These are phyloP conservation scores for Cryptosporidium tyzzeri DNA, from an alignment of 169 alveolate species.

Conservation along the genomic window DNA sequence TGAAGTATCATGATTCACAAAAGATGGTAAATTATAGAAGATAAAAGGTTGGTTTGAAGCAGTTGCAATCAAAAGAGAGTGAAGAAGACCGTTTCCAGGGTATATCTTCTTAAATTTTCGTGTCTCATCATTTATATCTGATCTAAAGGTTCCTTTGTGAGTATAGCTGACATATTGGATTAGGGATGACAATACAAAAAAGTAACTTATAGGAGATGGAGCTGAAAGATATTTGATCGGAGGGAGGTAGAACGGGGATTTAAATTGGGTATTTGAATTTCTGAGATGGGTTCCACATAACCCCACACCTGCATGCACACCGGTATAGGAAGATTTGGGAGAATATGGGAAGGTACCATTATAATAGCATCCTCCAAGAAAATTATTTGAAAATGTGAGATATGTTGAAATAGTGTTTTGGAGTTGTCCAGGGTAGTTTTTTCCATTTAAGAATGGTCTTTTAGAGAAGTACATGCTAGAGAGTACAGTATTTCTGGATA, in stretches of 20 bases:
- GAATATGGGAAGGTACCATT: slow-evolving; percentile 70
- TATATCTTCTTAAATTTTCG: slow-evolving; percentile 13
- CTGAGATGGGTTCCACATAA: slow-evolving; percentile 52
- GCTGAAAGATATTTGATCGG: slow-evolving; percentile 61
- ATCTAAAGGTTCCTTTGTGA: slow-evolving; percentile 52
- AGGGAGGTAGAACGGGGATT: slow-evolving; percentile 66
- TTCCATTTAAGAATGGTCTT: slow-evolving; percentile 47
- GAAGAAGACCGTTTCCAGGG: slow-evolving; percentile 67
- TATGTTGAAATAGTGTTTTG: slow-evolving; percentile 46
- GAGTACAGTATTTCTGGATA: slow-evolving; percentile 38
- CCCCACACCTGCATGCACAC: slow-evolving; percentile 49
- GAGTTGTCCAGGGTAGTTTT: slow-evolving; percentile 49
- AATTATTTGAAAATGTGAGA: slow-evolving; percentile 56
- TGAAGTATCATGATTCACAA: slow-evolving; percentile 32
- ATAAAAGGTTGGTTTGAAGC: slow-evolving; percentile 40
- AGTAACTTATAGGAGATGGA: slow-evolving; percentile 60
- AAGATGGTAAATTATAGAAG: slow-evolving; percentile 31
- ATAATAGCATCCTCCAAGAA: slow-evolving; percentile 68
- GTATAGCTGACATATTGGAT: slow-evolving; percentile 39
- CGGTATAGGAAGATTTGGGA: slow-evolving; percentile 19
- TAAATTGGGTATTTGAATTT: slow-evolving; percentile 49
- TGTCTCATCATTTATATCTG: slow-evolving; percentile 43
- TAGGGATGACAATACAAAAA: slow-evolving; percentile 35
- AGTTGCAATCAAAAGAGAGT: slow-evolving; percentile 60
- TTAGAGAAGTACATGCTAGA: slow-evolving; percentile 65